Evolutionary conservation across 441 rosid genomes (phyloP), one percentile per base, ranked within the genome.

Genomic region (Brassica hybrid): DNA sequence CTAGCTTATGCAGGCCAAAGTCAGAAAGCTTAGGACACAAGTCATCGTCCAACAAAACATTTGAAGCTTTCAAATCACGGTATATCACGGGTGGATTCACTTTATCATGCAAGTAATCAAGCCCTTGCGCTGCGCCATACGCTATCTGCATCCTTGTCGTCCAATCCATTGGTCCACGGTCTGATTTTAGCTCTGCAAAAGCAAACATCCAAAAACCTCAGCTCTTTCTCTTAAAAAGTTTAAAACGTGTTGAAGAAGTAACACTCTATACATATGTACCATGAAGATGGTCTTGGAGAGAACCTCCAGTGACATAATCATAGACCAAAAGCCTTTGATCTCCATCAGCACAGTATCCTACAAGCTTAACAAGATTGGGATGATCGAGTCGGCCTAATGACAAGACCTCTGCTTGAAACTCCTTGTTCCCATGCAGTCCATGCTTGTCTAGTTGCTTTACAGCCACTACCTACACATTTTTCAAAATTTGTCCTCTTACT

Each of bases 271-370:
- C 13, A n/a, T n/a, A 7, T 45, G 8, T 87, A 94, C 98, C 95
- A n/a, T 85, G 81, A 13, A 95, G 86, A 83, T 81, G 89, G 27
- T 87, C 82, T 38, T 89, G 86, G 16, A 96, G 58, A 2, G 95
- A 88, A 32, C 97, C 96, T 17, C 85, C 88, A 0, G 89, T 36
- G 73, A 93, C 69, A 74, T 72, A 91, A 23, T 93, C 97, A 79
- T 85, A 89, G 0, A 96, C 98, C 75, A 96, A 79, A 58, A 96
- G 92, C 81, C 98, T 93, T 73, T 96, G 99, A 75, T 96, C 99
- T 50, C 97, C 99, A 84, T 96, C 98, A 0, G 97, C 95, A 25
- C 99, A 93, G 52, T 87, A 93, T 3, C 99, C 98, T 2, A 96
- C 60, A 43, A 96, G 88, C 50, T 83, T 84, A 34, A 90, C 89